Conservation (phyloP, 306 rosid species). For the Inga leiocalycina region DNA sequence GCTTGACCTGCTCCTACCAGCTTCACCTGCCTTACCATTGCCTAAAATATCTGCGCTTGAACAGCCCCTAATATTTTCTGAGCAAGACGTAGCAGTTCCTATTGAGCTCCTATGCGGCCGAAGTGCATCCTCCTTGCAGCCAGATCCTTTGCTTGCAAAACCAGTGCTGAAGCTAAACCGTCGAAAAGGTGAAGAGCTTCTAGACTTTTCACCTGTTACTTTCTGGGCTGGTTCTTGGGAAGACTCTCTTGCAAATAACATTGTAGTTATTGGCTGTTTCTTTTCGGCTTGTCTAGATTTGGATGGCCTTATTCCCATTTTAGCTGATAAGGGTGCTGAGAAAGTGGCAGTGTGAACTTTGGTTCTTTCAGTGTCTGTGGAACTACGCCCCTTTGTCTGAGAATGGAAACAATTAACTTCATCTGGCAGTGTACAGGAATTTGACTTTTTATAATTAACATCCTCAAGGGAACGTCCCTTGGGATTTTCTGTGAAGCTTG, state of each 20-base stretch:
- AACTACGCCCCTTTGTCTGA: slow-evolving; percentile 39
- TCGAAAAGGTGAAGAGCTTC: slow-evolving; percentile 85
- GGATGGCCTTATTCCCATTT: slow-evolving; percentile 55
- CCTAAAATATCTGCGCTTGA: slow-evolving; percentile 49
- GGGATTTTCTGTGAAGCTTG: slow-evolving; percentile 40
- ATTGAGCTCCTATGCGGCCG: slow-evolving; percentile 46
- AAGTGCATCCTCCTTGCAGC: slow-evolving; percentile 60
- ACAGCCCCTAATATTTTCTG: slow-evolving; percentile 43
- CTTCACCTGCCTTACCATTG: slow-evolving; percentile 51
- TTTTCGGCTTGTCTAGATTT: slow-evolving; percentile 48
- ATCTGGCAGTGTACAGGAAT: slow-evolving; percentile 44
- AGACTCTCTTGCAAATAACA: slow-evolving; percentile 42
- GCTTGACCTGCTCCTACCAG: slow-evolving; percentile 69
- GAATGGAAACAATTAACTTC: slow-evolving; percentile 45
- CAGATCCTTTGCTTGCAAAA: slow-evolving; percentile 56
- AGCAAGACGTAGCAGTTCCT: slow-evolving; percentile 44
- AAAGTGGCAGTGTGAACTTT: slow-evolving; percentile 41
- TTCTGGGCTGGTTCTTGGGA: slow-evolving; percentile 47
- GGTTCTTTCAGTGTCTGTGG: slow-evolving; percentile 33
- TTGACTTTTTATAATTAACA: slow-evolving; percentile 41
- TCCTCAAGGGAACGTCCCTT: slow-evolving; percentile 41
- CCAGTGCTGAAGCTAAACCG: slow-evolving; percentile 63
- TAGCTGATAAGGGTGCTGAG: slow-evolving; percentile 36
- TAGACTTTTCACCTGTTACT: slow-evolving; percentile 56
- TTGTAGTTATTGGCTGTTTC: slow-evolving; percentile 33